Percentiles rank a stretch among this genome's conserved stretches.
Conservation (phyloP, 495 filamentous ascomycete species). For the Aspergillus diversus region DNA sequence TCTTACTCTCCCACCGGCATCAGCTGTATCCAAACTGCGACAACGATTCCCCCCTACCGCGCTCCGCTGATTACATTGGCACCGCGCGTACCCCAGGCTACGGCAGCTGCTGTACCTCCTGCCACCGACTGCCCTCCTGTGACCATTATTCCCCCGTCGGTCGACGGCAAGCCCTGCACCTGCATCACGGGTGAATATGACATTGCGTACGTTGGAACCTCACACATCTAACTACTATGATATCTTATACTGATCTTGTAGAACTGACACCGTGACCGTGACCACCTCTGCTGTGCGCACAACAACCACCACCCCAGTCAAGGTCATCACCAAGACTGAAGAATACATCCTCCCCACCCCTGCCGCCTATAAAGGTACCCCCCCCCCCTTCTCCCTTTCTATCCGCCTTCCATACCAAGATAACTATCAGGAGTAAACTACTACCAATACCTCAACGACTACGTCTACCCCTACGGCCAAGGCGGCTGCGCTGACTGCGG, state of each 20-base stretch:
- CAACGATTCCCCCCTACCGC: not conserved
- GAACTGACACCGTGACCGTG: not conserved
- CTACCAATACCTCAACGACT: conserved; percentile 21
- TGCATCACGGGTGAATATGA: not conserved
- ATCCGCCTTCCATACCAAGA: not conserved
- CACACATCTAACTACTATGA: not conserved
- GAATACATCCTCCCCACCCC: not conserved
- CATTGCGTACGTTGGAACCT: not conserved
- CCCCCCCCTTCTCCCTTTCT: not conserved
- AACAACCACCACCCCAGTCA: not conserved
- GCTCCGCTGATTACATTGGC: not conserved
- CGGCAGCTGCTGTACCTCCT: not conserved
- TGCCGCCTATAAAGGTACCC: not conserved
- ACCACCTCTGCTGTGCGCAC: not conserved
- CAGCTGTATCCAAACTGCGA: not conserved
- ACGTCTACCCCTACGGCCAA: conserved; percentile 12
- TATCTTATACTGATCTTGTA: not conserved
- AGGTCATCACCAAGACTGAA: not conserved
- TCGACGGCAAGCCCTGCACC: conserved; percentile 1
- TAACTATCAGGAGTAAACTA: conserved; percentile 11
- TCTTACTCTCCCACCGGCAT: not conserved
- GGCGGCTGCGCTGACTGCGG: conserved; percentile 4
- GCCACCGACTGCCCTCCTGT: not conserved
- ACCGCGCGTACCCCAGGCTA: not conserved
- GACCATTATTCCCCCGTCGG: not conserved